Evolutionary conservation across 1,284 basidiomycete genomes (phyloP), one percentile per base, ranked within the genome.

Genomic region (Gymnopus androsaceus): DNA sequence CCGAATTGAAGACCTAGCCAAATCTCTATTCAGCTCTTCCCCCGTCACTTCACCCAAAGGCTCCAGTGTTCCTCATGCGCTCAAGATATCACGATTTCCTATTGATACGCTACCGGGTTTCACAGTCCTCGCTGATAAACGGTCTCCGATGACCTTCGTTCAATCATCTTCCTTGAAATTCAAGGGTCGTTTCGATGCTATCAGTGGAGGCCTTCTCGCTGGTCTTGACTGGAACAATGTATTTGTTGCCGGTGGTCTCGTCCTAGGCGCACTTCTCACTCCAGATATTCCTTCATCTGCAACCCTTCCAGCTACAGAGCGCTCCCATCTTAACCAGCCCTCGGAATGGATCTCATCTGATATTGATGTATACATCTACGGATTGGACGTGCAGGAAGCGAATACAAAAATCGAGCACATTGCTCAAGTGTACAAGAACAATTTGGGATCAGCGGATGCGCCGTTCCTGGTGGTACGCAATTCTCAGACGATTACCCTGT

Each of bases 291-390:
- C 56, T 30, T 23, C 46, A 11, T 25, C 30, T 14, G 41, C 52
- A 2, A 19, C 41, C 9, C 7, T 45, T 15, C 33, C 33, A 6
- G 27, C 19, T 28, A 34, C 8, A 17, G 51, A 52, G 34, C 46
- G 46, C 5, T n/a, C 17, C 4, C 45, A 27, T 4, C 44, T 54
- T 4, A 37, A 58, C 25, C 36, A 58, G 19, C 30, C 33, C 2
- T 21, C 36, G 4, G 55, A 58, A 17, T 62, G 61, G 62, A 19
- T 36, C 1, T 55, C 61, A 12, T 63, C 62, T 17, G 62, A 63
- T 41, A 59, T 64, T 23, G 61, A 64, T 40, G 15, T 64, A 15
- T 64, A 64, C 23, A 56, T 64, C 30, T 55, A 64, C 21, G 62
- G 61, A 4, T 37, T 64, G 2, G 51, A 49, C 6, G 44, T 55